Base-by-base conservation (phyloP, 371 early-diverging fungal genomes). In the Zopfochytrium polystomum region DNA sequence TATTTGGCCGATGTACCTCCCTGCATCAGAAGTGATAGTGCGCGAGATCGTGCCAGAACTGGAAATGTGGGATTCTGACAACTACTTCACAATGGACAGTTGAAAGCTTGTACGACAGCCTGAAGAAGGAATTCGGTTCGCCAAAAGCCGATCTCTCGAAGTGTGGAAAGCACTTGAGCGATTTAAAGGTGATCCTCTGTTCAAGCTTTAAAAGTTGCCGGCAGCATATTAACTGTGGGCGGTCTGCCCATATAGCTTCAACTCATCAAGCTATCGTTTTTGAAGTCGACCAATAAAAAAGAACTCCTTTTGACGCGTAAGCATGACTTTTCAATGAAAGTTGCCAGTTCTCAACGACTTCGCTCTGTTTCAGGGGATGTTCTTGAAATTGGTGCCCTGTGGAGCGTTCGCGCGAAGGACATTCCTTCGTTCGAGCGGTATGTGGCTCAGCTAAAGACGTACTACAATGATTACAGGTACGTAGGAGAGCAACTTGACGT, bases 351-450 rank as follows among this genome's bases (percentile, higher is more conserved):
- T 46, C 11, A 5, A 20, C 20, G 1, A 31, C 13, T 42, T 26
- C 38, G 7, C 43, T 34, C 42, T 20, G 5, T 25, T 38, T 11
- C 76, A 91, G 90, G 93, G 54, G 91, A 94, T 42, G 81, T 92
- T 35, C 80, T 95, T 43, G 98, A 97, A 77, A 80, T 87, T 52
- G 98, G 95, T 18, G 96, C 95, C 13, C 87, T 88, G 56, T 87
- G 85, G 76, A 88, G 89, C 65, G 83, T 95, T 52, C 87, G 88
- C 49, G 80, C 79, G 23, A 84, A 89, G 65, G 90, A 96, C 51
- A 90, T 92, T 63, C 85, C 86, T 11, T 81, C 90, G 15, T 95
- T 96, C 70, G 96, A 95, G 76, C 85, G 95, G 63, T 94, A 92
- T 70, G 85, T 93, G 68, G 82, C 91, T n/a, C 96, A 97, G 76